Base-by-base conservation (phyloP, 441 rosid species). In the Mallotus japonicus region DNA sequence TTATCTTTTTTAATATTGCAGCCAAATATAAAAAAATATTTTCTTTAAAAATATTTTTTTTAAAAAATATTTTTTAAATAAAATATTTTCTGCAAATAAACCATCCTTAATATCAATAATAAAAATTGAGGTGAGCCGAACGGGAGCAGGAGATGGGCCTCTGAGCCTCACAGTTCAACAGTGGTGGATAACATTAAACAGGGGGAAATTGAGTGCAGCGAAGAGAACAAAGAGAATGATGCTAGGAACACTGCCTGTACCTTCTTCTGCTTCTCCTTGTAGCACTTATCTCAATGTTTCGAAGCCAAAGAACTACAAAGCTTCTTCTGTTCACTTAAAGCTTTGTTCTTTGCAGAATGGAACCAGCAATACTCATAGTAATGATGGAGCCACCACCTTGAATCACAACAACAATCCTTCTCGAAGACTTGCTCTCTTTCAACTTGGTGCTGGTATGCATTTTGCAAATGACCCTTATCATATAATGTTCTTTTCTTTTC, bases 401-500 rank as follows among this genome's bases (percentile, higher is more conserved):
- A 13, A 55, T 76, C 71, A 73, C 76, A 44, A 44, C 12, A 67
- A 57, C 12, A 67, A 57, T 74, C 76, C 79, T 57, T 80, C 88
- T 68, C 78, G 87, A 58, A 80, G 88, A 68, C 85, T 87, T 14
- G 86, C 86, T 73, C 87, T 85, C 66, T 71, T 85, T 61, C 87
- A 83, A 65, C 84, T 83, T 8, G 86, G 85, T 61, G 59, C 85
- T 50, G 86, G 84, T 85, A 67, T 76, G 71, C 40, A 19, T 16
- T 13, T 12, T 6, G 40, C 40, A 37, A 37, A 37, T 37, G 40
- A 4, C 40, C 40, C 40, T 3, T 3, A 37, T 37, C 40, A 4
- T 37, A 37, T 37, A 37, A 37, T 28, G 2, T 28, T 28, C 2
- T 17, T 54, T 54, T 55, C 8, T 54, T 17, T 16, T 6, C 19